Percentiles rank a stretch among this genome's conserved stretches.
Conservation (phyloP, 148 eudicot species). For the Nyssa sinensis region DNA sequence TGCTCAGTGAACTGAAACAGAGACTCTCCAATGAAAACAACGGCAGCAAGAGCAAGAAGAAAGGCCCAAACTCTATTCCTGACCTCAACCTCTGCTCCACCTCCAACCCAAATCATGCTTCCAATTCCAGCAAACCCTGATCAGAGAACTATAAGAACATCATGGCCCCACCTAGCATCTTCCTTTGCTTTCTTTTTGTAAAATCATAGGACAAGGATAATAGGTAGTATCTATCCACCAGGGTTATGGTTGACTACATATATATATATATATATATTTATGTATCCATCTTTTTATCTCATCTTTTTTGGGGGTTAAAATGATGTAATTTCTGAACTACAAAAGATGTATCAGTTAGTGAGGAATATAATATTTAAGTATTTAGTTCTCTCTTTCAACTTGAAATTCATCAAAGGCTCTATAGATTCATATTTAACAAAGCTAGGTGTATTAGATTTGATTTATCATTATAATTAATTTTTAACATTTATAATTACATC, state of each 20-base stretch:
- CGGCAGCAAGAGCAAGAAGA: slow-evolving; percentile 24
- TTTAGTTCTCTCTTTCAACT: slow-evolving; percentile 9
- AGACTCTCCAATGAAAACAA: slow-evolving; percentile 35
- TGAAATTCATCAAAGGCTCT: no score
- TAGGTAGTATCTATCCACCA: no score
- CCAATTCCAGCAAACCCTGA: slow-evolving; percentile 25
- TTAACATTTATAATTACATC: no score
- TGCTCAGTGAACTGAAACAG: slow-evolving; percentile 65
- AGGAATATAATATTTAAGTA: slow-evolving; percentile 1
- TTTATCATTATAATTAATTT: no score
- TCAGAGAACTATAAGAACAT: background rate
- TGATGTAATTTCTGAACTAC: slow-evolving; percentile 16
- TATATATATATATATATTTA: background rate
- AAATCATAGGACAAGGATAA: no score
- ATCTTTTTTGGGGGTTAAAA: slow-evolving; percentile 7
- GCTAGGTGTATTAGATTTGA: no score
- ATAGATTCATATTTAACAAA: no score
- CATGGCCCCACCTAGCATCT: slow-evolving; percentile 16
- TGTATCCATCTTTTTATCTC: slow-evolving; percentile 4
- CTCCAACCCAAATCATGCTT: slow-evolving; percentile 32
- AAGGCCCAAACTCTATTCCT: slow-evolving; percentile 29
- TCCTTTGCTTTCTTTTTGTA: background rate
- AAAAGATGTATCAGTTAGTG: slow-evolving; percentile 9
- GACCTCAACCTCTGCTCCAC: slow-evolving; percentile 34
- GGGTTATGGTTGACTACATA: background rate